Conservation (phyloP, 176 grass and related monocot species). For the Chloris gayana region DNA sequence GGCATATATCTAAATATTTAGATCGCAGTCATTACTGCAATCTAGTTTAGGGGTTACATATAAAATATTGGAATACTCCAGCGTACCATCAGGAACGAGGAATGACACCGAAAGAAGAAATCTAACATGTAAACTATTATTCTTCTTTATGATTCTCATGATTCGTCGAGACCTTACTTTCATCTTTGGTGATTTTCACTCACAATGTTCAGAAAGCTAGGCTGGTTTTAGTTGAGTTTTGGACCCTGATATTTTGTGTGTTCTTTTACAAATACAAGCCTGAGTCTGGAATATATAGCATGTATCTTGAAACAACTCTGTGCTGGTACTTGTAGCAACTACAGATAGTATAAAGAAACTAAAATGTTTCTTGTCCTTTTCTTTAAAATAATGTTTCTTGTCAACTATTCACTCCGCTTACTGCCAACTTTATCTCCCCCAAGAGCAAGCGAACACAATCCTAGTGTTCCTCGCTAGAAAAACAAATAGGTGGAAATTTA, state of each 20-base stretch:
- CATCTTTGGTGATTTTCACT: neutral
- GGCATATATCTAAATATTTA: neutral
- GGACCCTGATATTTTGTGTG: neutral
- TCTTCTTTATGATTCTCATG: neutral
- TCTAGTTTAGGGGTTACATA: too few relatives aligned
- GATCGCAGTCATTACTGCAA: too few relatives aligned
- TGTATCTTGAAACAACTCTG: neutral
- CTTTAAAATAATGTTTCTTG: neutral
- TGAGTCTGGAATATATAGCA: neutral
- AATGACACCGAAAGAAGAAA: neutral
- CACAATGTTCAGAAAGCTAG: neutral
- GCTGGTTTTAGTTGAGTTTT: neutral
- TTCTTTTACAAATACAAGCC: neutral
- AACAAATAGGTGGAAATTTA: too few relatives aligned
- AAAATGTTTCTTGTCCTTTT: too few relatives aligned
- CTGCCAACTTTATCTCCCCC: constrained; percentile 12
- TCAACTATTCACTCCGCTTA: constrained; percentile 7
- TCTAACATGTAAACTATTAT: neutral
- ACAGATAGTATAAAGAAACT: neutral
- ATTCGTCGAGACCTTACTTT: neutral
- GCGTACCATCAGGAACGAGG: neutral
- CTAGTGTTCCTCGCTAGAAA: constrained; percentile 1
- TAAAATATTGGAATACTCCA: neutral
- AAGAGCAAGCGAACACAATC: neutral
- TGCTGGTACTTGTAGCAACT: neutral